Percentiles rank a stretch among this genome's conserved stretches.
These are phyloP conservation scores for Prunella vulgaris DNA, from an alignment of 257 asterid genomes.

Conservation along the genomic window DNA sequence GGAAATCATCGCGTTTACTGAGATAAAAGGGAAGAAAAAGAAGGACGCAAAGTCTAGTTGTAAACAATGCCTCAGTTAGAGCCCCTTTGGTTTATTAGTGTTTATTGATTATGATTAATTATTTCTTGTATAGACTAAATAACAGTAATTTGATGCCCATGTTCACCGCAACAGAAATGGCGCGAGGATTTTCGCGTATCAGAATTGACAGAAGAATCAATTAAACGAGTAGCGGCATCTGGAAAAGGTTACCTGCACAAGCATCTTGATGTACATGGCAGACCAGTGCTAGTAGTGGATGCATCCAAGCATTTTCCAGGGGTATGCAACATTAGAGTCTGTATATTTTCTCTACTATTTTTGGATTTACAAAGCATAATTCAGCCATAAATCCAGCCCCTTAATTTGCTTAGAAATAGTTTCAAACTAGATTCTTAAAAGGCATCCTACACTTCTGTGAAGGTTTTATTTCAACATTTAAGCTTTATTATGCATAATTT, in stretches of 20 bases:
- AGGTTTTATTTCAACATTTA: not conserved
- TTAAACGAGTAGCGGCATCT: conserved; percentile 44
- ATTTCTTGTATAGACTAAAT: too few relatives aligned
- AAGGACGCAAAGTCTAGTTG: too few relatives aligned
- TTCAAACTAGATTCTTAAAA: too few relatives aligned
- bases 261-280: conserved; percentile 43
- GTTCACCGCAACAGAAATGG: conserved; percentile 54
- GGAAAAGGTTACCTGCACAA: conserved; percentile 79
- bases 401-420: not conserved
- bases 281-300: conserved; percentile 71
- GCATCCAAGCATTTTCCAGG: conserved; percentile 80
- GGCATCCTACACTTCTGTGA: too few relatives aligned
- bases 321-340: conserved; percentile 35
- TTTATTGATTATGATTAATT: not conserved
- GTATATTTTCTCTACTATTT: not conserved
- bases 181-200: conserved; percentile 72
- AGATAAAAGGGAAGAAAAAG: not conserved
- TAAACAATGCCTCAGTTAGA: not conserved
- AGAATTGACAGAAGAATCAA: conserved; percentile 64
- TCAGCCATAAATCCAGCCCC: not conserved
- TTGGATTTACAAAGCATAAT: not conserved
- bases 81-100: conserved; percentile 13
- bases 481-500: not conserved
- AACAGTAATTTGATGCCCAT: not conserved
- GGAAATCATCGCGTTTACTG: not conserved